phyloP scores from a whole-genome alignment of 371 early-diverging fungal genomes.

The Mucor circinelloides region DNA sequence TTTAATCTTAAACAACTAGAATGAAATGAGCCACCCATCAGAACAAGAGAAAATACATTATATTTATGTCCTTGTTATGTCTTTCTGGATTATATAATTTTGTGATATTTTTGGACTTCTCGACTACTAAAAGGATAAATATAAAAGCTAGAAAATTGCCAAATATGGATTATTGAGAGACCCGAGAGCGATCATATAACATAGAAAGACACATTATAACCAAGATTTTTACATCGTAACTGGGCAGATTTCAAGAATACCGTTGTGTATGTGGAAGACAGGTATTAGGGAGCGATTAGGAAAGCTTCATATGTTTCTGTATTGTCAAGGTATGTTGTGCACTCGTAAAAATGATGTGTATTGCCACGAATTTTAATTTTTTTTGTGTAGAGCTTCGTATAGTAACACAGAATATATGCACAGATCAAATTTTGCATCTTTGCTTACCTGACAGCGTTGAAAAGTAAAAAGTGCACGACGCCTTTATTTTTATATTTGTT shows the following conservation, averaged over 20 bases:
- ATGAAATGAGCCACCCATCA: neutral
- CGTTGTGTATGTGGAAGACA: slow-evolving; percentile 50
- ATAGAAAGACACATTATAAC: slow-evolving; percentile 52
- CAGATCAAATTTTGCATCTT: slow-evolving; percentile 57
- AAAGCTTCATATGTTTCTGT: slow-evolving; percentile 34
- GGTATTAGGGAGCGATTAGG: slow-evolving; percentile 23
- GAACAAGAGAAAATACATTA: neutral
- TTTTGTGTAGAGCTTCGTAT: slow-evolving; percentile 53
- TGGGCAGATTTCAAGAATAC: slow-evolving; percentile 36
- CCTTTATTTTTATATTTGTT: slow-evolving; percentile 78
- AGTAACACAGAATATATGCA: slow-evolving; percentile 59
- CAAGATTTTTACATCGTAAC: slow-evolving; percentile 40
- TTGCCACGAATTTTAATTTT: too few relatives aligned
- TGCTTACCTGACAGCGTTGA: slow-evolving; percentile 69
- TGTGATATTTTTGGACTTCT: too few relatives aligned
- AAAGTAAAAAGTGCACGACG: slow-evolving; percentile 68
- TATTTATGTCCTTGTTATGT: too few relatives aligned
- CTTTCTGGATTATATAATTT: too few relatives aligned
- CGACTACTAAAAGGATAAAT: too few relatives aligned
- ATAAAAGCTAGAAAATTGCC: too few relatives aligned
- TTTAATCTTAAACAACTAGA: neutral
- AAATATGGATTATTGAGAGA: too few relatives aligned
- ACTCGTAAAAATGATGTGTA: too few relatives aligned
- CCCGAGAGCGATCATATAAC: too few relatives aligned
- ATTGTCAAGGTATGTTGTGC: slow-evolving; percentile 53